A percentile compares a stretch with the other conserved stretches of the same genome.
These are phyloP conservation scores for Dothideomycetes sp. DNA, from an alignment of 2,329 filamentous ascomycete genomes.

Conservation along the genomic window DNA sequence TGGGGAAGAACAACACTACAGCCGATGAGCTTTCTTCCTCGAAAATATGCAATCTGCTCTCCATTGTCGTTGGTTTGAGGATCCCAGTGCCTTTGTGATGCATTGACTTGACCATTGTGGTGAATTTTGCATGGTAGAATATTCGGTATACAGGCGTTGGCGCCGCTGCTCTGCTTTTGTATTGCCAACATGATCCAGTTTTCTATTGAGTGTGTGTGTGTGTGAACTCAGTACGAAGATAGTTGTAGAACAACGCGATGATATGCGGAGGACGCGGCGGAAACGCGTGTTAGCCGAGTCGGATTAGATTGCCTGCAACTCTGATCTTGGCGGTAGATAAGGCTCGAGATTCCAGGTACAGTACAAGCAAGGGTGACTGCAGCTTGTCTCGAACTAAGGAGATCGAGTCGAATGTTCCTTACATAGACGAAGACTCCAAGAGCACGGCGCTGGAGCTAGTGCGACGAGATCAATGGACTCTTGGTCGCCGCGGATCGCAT, in stretches of 20 bases:
- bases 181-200: neutral
- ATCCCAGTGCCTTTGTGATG: conserved; percentile 58
- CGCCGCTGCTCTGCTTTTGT: neutral
- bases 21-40: conserved; percentile 69
- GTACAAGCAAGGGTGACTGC: too few relatives aligned
- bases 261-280: too few relatives aligned
- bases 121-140: conserved; percentile 72
- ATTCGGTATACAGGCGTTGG: conserved; percentile 35
- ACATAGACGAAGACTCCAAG: neutral
- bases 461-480: neutral
- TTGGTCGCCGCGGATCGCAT: neutral
- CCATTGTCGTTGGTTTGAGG: conserved; percentile 38
- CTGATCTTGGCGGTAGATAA: too few relatives aligned
- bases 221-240: too few relatives aligned
- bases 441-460: neutral
- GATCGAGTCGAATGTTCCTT: too few relatives aligned
- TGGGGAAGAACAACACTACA: conserved; percentile 55
- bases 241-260: too few relatives aligned
- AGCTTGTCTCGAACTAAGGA: too few relatives aligned
- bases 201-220: too few relatives aligned
- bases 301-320: too few relatives aligned
- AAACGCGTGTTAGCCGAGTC: too few relatives aligned
- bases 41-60: conserved; percentile 49
- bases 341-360: too few relatives aligned
- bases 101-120: conserved; percentile 61